A percentile compares a stretch with the other conserved stretches of the same genome.
phyloP scores from a whole-genome alignment of 305 asterid genomes.

The Solanum chacoense region DNA sequence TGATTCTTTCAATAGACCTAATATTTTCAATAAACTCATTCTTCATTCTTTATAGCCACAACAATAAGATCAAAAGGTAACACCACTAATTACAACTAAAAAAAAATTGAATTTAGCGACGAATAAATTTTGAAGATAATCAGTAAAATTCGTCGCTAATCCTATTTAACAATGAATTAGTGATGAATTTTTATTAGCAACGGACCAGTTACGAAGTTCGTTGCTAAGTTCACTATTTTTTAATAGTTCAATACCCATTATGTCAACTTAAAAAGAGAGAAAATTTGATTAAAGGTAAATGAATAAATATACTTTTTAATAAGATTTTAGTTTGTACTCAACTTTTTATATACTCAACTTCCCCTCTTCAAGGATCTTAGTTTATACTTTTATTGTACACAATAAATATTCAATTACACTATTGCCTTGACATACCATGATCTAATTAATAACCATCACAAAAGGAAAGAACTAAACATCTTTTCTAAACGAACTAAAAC shows the following conservation, averaged over 20 bases:
- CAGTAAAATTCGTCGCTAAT: too few species aligned
- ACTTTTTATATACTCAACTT: too few species aligned
- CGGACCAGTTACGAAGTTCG: too few species aligned
- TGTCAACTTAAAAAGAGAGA: background rate
- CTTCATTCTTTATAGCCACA: background rate
- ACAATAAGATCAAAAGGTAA: background rate
- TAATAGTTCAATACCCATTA: background rate
- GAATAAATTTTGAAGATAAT: too few species aligned
- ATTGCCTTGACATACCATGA: background rate
- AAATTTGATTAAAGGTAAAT: background rate
- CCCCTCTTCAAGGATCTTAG: background rate
- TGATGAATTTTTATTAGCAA: too few species aligned
- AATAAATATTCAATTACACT: background rate
- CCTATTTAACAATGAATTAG: too few species aligned
- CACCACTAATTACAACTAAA: background rate
- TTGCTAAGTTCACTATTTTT: too few species aligned
- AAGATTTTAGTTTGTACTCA: background rate
- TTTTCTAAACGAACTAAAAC: background rate
- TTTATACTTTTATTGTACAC: too few species aligned
- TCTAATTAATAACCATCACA: background rate
- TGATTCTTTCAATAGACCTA: too few species aligned
- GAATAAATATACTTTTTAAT: background rate
- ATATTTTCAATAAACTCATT: too few species aligned
- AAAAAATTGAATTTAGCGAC: too few species aligned
- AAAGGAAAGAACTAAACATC: background rate